Percentiles rank a stretch among this genome's conserved stretches.
phyloP scores from a whole-genome alignment of 768 basidiomycete genomes.

The Boletus rufocinnamomeus region DNA sequence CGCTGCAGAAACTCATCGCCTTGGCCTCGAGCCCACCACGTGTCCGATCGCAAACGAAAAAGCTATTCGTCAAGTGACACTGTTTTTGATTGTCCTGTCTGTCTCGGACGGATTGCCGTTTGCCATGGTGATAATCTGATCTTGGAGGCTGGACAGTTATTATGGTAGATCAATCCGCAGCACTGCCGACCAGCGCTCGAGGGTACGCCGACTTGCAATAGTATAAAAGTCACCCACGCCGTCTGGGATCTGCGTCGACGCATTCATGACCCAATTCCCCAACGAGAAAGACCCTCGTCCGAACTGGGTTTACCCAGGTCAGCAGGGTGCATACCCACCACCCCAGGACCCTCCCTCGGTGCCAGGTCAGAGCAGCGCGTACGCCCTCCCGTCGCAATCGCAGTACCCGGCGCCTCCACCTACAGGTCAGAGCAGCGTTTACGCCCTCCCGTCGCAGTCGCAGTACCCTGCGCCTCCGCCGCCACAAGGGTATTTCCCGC shows the following conservation, averaged over 20 bases:
- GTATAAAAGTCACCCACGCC: not conserved
- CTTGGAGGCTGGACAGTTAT: not conserved
- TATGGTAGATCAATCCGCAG: not conserved
- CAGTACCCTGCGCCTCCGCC: not conserved
- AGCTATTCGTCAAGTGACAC: not conserved
- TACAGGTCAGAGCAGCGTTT: not conserved
- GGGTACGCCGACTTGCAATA: no score
- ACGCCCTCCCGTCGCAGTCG: not conserved
- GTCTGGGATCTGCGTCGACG: not conserved
- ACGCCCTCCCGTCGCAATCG: not conserved
- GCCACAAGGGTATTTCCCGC: constrained; percentile 10
- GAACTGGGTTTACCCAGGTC: constrained; percentile 13
- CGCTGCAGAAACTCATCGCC: constrained; percentile 2
- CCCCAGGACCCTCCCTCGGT: constrained; percentile 2
- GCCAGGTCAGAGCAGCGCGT: not conserved
- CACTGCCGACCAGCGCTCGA: not conserved
- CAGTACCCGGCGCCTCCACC: not conserved
- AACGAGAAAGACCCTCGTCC: constrained; percentile 28
- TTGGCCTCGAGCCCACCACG: constrained; percentile 2
- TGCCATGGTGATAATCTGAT: not conserved
- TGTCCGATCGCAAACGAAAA: not conserved
- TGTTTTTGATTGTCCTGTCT: not conserved
- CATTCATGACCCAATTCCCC: constrained; percentile 26
- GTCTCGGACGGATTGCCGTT: not conserved
- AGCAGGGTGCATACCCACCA: constrained; percentile 10